phyloP scores from a whole-genome alignment of 352 stramenopile genomes.

The Phytophthora pisi region DNA sequence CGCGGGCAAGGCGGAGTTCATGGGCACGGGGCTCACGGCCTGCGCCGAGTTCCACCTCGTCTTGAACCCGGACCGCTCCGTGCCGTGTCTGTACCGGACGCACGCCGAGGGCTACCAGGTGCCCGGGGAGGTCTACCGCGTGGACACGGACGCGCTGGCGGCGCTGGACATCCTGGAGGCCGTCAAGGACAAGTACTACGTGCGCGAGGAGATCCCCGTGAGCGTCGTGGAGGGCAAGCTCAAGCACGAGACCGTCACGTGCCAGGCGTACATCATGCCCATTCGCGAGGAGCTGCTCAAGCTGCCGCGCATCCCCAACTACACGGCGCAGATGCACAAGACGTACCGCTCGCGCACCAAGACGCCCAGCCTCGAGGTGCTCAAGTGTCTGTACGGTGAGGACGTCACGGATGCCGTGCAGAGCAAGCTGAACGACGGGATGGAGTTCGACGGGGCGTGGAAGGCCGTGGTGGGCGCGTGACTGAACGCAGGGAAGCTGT shows the following conservation, averaged over 20 bases:
- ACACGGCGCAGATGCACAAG: constrained; percentile 59
- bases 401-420: constrained; percentile 43
- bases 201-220: constrained; percentile 67
- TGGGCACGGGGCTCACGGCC: constrained; percentile 50
- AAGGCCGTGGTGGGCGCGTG: constrained; percentile 38
- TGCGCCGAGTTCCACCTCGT: constrained; percentile 58
- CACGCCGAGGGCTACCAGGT: constrained; percentile 49
- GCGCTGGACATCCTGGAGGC: constrained; percentile 79
- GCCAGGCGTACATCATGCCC: constrained; percentile 66
- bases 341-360: constrained; percentile 47
- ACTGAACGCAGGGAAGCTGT: background rate
- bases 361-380: constrained; percentile 52
- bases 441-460: constrained; percentile 54
- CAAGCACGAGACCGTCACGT: constrained; percentile 47
- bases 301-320: constrained; percentile 53
- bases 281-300: constrained; percentile 53
- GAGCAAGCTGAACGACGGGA: constrained; percentile 44
- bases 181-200: constrained; percentile 70
- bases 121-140: constrained; percentile 65
- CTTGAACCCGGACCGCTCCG: constrained; percentile 58
- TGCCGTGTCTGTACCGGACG: constrained; percentile 63
- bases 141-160: constrained; percentile 57
- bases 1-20: constrained; percentile 55
- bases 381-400: constrained; percentile 65
- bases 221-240: constrained; percentile 50